phyloP scores from a whole-genome alignment of 306 rosid species.

The Prunus davidiana region DNA sequence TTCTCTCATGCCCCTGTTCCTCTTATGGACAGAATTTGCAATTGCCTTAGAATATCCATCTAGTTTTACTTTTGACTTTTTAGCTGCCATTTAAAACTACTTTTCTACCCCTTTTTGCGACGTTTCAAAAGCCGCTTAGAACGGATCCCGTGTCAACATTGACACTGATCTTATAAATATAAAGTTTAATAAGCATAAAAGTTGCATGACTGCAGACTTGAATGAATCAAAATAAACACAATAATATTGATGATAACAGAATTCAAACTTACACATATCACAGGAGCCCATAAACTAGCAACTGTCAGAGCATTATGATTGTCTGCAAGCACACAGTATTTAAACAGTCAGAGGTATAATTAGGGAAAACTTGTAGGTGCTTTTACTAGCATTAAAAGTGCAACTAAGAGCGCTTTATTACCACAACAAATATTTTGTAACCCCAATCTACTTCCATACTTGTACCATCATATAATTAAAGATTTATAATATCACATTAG shows the following conservation, averaged over 20 bases:
- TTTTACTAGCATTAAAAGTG: neutral
- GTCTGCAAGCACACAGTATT: constrained; percentile 47
- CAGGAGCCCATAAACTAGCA: constrained; percentile 81
- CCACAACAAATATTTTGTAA: neutral
- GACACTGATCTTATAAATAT: neutral
- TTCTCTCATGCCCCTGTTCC: neutral
- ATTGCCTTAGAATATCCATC: neutral
- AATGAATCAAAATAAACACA: neutral
- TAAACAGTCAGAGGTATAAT: constrained; percentile 13
- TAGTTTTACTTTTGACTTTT: neutral
- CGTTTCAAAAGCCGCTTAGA: neutral
- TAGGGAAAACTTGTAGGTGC: constrained; percentile 14
- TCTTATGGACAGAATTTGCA: neutral
- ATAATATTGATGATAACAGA: neutral
- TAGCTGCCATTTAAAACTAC: neutral
- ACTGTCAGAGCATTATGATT: constrained; percentile 75
- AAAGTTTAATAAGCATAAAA: neutral
- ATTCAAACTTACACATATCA: constrained; percentile 60
- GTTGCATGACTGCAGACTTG: neutral
- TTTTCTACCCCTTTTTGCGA: neutral
- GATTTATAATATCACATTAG: neutral
- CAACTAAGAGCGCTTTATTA: neutral
- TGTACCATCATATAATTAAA: neutral
- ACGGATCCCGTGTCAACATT: neutral
- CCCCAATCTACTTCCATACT: neutral